Evolutionary conservation across 495 filamentous ascomycete species (phyloP).

Genomic region (Opeltia flavorubescens): DNA sequence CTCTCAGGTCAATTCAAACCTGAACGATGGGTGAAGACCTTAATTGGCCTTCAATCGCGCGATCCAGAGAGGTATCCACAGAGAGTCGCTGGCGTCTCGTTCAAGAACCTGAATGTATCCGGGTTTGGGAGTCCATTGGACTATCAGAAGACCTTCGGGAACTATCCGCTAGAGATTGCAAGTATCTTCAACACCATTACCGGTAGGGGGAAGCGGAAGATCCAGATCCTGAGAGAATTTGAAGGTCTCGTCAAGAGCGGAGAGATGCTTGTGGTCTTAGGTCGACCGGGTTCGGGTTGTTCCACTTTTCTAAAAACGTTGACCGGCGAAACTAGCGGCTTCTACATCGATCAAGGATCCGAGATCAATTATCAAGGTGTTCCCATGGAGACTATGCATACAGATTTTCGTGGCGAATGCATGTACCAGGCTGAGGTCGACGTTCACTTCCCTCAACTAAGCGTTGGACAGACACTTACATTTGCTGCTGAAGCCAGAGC

Average conservation of each 20-base stretch:
- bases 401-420: slow-evolving; percentile 58
- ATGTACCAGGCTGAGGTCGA: slow-evolving; percentile 75
- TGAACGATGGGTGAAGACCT: slow-evolving; percentile 37
- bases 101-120: slow-evolving; percentile 56
- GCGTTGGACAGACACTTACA: slow-evolving; percentile 61
- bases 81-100: slow-evolving; percentile 32
- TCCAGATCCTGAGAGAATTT: slow-evolving; percentile 66
- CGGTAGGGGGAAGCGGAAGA: slow-evolving; percentile 41
- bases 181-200: slow-evolving; percentile 23
- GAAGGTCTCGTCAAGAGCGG: slow-evolving; percentile 63
- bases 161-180: slow-evolving; percentile 21
- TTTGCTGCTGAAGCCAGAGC: slow-evolving; percentile 63
- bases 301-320: slow-evolving; percentile 71
- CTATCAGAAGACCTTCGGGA: slow-evolving; percentile 49
- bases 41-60: slow-evolving; percentile 32
- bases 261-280: slow-evolving; percentile 70
- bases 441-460: slow-evolving; percentile 70
- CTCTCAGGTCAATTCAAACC: slow-evolving; percentile 32
- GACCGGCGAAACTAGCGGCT: slow-evolving; percentile 60
- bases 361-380: slow-evolving; percentile 68
- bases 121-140: slow-evolving; percentile 65
- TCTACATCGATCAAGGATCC: slow-evolving; percentile 46
- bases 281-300: slow-evolving; percentile 65
- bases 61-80: slow-evolving; percentile 33
- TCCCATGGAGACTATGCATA: slow-evolving; percentile 46